Conservation (phyloP, 257 asterid genomes). For the Anisodus acutangulus region DNA sequence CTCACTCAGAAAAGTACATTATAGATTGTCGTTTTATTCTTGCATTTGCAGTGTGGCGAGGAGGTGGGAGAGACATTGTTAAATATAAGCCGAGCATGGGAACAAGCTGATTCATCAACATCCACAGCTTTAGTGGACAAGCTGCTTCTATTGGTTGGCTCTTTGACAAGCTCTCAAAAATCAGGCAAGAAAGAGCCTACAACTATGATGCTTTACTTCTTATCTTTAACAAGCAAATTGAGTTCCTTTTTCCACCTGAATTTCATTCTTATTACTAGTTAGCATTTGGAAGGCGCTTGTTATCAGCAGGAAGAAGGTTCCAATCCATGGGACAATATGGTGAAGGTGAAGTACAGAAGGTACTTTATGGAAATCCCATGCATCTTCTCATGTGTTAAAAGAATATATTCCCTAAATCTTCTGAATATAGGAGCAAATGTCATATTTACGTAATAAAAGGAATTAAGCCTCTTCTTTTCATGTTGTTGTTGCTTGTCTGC, state of each 20-base stretch:
- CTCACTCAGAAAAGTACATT: neutral
- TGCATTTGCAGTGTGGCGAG: conserved; percentile 74
- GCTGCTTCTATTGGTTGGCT: conserved; percentile 59
- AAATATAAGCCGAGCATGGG: conserved; percentile 89
- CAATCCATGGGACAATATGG: conserved; percentile 95
- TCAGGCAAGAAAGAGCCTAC: conserved; percentile 62
- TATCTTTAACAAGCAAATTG: neutral
- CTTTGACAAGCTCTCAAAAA: conserved; percentile 55
- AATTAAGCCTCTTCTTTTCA: conserved; percentile 11
- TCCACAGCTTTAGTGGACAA: conserved; percentile 63
- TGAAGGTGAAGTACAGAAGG: conserved; percentile 84
- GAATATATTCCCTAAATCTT: neutral
- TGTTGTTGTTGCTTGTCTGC: conserved; percentile 1
- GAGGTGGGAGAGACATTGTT: conserved; percentile 72
- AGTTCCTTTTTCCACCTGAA: conserved; percentile 39
- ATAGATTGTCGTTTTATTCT: conserved; percentile 25
- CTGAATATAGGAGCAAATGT: neutral
- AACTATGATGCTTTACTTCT: conserved; percentile 12
- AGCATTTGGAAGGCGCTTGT: conserved; percentile 91
- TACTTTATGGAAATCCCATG: conserved; percentile 36
- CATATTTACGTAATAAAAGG: neutral
- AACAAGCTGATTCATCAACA: conserved; percentile 69
- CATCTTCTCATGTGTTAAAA: conserved; percentile 20
- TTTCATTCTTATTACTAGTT: conserved; percentile 51
- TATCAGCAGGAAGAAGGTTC: conserved; percentile 88